These are phyloP conservation scores for Chalciporus sphaerocephalus DNA, from an alignment of 768 basidiomycete genomes.

Conservation along the genomic window DNA sequence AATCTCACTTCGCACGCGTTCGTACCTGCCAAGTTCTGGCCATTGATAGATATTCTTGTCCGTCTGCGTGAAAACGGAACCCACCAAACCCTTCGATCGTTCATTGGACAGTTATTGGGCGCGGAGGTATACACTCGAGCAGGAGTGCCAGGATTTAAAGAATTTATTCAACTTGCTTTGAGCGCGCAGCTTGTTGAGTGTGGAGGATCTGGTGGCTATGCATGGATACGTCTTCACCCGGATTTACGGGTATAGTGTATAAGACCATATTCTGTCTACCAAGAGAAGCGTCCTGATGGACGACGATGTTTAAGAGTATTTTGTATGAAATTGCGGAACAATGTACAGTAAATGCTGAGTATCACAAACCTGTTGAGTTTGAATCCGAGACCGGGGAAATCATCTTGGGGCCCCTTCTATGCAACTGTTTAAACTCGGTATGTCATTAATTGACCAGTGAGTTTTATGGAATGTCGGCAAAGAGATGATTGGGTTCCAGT, in stretches of 20 bases:
- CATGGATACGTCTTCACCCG: conserved; percentile 35
- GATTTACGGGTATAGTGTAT: conserved; percentile 14
- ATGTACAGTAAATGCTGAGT: not conserved
- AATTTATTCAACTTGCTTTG: conserved; percentile 39
- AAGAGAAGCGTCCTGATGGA: not conserved
- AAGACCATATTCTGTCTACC: not conserved
- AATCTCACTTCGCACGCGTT: not conserved
- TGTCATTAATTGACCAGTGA: not conserved
- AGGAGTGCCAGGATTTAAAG: conserved; percentile 38
- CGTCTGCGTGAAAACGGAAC: conserved; percentile 31
- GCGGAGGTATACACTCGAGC: conserved; percentile 35
- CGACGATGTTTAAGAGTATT: not conserved
- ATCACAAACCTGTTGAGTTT: not conserved
- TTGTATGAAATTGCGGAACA: not conserved
- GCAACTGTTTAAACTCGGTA: no score
- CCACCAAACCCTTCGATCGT: conserved; percentile 35
- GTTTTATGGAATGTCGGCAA: conserved; percentile 19
- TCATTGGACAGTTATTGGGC: conserved; percentile 33
- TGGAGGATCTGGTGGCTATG: conserved; percentile 36
- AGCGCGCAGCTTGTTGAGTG: conserved; percentile 37
- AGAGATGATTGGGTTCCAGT: conserved; percentile 31
- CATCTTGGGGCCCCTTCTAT: no score
- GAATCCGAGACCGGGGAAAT: not conserved
- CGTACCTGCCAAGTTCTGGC: conserved; percentile 20
- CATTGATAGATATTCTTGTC: conserved; percentile 34